Conservation (phyloP, 495 filamentous ascomycete species). For the Daldinia caldariorum region DNA sequence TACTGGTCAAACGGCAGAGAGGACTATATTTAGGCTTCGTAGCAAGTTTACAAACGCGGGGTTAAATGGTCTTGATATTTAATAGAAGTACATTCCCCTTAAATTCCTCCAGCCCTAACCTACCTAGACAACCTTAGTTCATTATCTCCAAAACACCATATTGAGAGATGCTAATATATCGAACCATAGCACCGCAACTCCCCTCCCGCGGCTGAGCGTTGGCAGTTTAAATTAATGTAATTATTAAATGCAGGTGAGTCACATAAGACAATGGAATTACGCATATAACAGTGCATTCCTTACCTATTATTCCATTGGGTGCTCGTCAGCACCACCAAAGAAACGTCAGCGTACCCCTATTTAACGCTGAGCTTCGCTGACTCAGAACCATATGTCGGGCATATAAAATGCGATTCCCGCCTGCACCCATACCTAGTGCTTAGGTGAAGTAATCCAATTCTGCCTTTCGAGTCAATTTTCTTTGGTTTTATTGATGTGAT, state of each 20-base stretch:
- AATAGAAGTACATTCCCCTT: neutral
- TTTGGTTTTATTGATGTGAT: neutral
- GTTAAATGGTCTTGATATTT: constrained; percentile 3
- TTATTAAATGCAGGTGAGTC: neutral
- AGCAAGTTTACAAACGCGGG: neutral
- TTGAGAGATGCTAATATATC: neutral
- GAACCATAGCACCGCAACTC: neutral
- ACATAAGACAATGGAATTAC: neutral
- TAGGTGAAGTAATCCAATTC: constrained; percentile 26
- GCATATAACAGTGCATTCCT: neutral
- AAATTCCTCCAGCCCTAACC: neutral
- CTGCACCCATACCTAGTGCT: constrained; percentile 20
- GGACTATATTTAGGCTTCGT: neutral
- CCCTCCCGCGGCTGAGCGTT: neutral
- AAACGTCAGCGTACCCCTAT: constrained; percentile 21
- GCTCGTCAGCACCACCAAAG: constrained; percentile 2
- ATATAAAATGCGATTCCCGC: constrained; percentile 25
- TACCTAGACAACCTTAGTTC: neutral
- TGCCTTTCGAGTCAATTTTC: neutral
- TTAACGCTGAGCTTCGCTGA: constrained; percentile 16
- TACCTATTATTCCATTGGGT: neutral
- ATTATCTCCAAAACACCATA: neutral
- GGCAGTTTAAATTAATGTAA: neutral
- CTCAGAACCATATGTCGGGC: constrained; percentile 31
- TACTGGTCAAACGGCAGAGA: constrained; percentile 7